Conservation (phyloP, 23 red algal species). For the Cyanidiococcus yangmingshanensis region DNA sequence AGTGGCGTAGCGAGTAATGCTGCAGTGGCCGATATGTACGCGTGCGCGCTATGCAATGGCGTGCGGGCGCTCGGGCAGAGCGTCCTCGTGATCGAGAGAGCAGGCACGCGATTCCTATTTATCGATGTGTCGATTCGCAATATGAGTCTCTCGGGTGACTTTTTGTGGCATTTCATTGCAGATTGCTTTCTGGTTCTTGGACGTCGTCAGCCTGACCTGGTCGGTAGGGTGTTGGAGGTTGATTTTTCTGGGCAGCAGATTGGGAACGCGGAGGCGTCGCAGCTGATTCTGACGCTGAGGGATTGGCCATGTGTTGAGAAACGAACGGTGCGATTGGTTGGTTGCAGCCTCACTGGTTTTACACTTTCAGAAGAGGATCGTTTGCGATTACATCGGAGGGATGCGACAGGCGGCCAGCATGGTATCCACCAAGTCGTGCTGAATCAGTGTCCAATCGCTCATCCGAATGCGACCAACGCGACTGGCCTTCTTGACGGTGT, state of each 20-base stretch:
- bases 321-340: not conserved
- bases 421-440: not conserved
- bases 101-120: not conserved
- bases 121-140: not conserved
- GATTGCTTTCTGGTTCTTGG: not conserved
- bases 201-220: not conserved
- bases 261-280: not conserved
- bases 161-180: not conserved
- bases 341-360: not conserved
- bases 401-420: not conserved
- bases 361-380: not conserved
- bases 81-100: not conserved
- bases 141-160: not conserved
- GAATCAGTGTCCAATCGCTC: not conserved
- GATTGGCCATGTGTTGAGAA: not conserved
- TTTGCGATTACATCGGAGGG: not conserved
- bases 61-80: not conserved
- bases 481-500: not conserved
- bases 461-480: not conserved
- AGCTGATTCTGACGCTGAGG: not conserved
- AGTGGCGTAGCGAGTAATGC: no score
- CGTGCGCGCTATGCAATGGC: not conserved
- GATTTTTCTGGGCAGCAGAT: slow-evolving; percentile 5
- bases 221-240: not conserved
- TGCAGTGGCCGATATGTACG: not conserved